These are phyloP conservation scores for Uronychia binucleata DNA, from an alignment of 73 alveolate genomes.

Conservation along the genomic window DNA sequence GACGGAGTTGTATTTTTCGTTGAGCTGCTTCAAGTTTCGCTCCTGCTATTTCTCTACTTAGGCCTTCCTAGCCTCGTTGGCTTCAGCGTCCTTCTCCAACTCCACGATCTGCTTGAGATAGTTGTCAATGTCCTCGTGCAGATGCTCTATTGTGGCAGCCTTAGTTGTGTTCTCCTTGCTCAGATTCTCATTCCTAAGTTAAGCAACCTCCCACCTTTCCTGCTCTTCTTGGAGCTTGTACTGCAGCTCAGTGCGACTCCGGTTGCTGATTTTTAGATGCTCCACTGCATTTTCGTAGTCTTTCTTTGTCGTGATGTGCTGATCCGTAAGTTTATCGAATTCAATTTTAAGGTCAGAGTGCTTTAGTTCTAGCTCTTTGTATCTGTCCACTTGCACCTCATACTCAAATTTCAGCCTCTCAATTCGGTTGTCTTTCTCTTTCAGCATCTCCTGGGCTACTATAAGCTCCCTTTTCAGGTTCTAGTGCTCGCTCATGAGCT, in stretches of 20 bases:
- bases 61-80: not conserved
- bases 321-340: constrained; percentile 23
- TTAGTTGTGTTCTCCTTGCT: not conserved
- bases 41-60: constrained; percentile 8
- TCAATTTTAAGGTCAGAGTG: constrained; percentile 27
- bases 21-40: constrained; percentile 18
- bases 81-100: constrained; percentile 1
- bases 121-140: not conserved
- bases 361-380: constrained; percentile 8
- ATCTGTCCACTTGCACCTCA: not conserved
- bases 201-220: not conserved
- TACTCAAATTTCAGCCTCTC: constrained; percentile 16
- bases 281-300: constrained; percentile 53
- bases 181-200: constrained; percentile 1
- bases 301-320: constrained; percentile 6
- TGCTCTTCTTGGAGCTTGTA: constrained; percentile 15
- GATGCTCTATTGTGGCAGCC: not conserved
- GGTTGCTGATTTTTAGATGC: constrained; percentile 34
- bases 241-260: constrained; percentile 26
- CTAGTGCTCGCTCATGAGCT: constrained; percentile 13
- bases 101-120: not conserved
- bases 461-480: constrained; percentile 9
- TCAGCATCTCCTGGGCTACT: constrained; percentile 3
- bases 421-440: not conserved
- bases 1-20: constrained; percentile 17